Conservation (phyloP, 2,329 filamentous ascomycete genomes). For the Alternaria dauci region DNA sequence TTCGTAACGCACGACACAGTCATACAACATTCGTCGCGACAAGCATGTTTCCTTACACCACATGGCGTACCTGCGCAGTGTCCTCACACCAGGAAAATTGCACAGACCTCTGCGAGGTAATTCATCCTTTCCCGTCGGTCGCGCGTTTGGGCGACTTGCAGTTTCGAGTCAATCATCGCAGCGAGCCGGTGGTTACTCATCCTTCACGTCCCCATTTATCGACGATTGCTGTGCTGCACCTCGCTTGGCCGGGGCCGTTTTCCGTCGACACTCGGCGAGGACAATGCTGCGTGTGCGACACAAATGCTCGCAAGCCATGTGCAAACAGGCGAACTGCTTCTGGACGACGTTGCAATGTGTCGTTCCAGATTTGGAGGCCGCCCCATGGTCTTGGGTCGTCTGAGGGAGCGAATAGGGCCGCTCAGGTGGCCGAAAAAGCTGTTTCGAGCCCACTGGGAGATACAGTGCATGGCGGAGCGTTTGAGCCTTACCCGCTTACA, state of each 20-base stretch:
- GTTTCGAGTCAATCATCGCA: slow-evolving; percentile 32
- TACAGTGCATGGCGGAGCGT: slow-evolving; percentile 39
- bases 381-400: slow-evolving; percentile 21
- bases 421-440: slow-evolving; percentile 4
- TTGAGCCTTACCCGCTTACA: slow-evolving; percentile 21
- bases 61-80: slow-evolving; percentile 29
- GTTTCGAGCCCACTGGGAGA: slow-evolving; percentile 21
- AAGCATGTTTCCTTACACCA: slow-evolving; percentile 12
- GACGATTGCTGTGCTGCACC: slow-evolving; percentile 11
- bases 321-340: slow-evolving; percentile 21
- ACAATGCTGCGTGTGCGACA: slow-evolving; percentile 18
- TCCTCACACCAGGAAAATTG: slow-evolving; percentile 13
- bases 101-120: slow-evolving; percentile 19
- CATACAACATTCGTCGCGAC: slow-evolving; percentile 41
- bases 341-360: slow-evolving; percentile 38
- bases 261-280: slow-evolving; percentile 15
- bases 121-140: slow-evolving; percentile 19
- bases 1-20: slow-evolving; percentile 34
- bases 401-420: slow-evolving; percentile 20
- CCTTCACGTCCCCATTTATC: slow-evolving; percentile 1
- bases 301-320: slow-evolving; percentile 17
- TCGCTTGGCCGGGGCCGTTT: slow-evolving; percentile 18
- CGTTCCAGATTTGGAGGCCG: slow-evolving; percentile 26
- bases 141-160: slow-evolving; percentile 17
- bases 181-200: slow-evolving; percentile 25